Evolutionary conservation across 1,139 yeast species (phyloP).

Genomic region (Debaryomyces robertsiae): DNA sequence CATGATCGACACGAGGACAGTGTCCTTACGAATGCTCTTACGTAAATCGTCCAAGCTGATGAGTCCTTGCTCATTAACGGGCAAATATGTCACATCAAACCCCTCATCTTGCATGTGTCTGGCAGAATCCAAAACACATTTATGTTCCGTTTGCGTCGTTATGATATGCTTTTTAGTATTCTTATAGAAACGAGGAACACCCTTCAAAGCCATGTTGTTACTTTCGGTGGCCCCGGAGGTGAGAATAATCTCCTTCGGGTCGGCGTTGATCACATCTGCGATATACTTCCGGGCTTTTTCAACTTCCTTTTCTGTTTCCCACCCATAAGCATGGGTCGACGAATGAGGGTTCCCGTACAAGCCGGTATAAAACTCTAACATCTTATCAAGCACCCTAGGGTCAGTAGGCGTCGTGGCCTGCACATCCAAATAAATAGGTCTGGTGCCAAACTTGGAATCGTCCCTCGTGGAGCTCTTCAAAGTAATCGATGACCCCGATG

Average conservation of each 20-base stretch:
- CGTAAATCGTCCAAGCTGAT: constrained; percentile 76
- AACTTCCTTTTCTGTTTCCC: constrained; percentile 96
- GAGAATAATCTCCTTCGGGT: constrained; percentile 94
- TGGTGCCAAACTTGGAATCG: constrained; percentile 56
- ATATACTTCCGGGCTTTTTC: constrained; percentile 82
- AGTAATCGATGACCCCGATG: constrained; percentile 47
- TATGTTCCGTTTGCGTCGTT: constrained; percentile 96
- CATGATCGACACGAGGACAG: constrained; percentile 92
- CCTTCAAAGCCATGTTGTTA: constrained; percentile 91
- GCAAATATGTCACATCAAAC: constrained; percentile 90
- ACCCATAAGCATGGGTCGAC: constrained; percentile 96
- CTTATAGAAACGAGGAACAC: constrained; percentile 90
- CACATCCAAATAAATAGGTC: constrained; percentile 92
- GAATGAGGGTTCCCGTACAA: constrained; percentile 97
- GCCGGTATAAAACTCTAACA: constrained; percentile 92
- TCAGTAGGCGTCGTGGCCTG: constrained; percentile 99
- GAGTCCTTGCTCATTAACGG: constrained; percentile 81
- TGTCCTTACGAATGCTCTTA: constrained; percentile 85
- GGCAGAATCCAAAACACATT: constrained; percentile 95
- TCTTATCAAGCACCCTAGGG: constrained; percentile 92
- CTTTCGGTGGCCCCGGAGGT: constrained; percentile 98
- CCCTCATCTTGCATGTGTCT: constrained; percentile 96
- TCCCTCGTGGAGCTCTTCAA: constrained; percentile 51
- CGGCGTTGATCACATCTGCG: constrained; percentile 86
- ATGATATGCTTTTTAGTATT: constrained; percentile 91